Evolutionary conservation across 2,329 filamentous ascomycete genomes (phyloP).

Genomic region (Gaeumannomyces sp.): DNA sequence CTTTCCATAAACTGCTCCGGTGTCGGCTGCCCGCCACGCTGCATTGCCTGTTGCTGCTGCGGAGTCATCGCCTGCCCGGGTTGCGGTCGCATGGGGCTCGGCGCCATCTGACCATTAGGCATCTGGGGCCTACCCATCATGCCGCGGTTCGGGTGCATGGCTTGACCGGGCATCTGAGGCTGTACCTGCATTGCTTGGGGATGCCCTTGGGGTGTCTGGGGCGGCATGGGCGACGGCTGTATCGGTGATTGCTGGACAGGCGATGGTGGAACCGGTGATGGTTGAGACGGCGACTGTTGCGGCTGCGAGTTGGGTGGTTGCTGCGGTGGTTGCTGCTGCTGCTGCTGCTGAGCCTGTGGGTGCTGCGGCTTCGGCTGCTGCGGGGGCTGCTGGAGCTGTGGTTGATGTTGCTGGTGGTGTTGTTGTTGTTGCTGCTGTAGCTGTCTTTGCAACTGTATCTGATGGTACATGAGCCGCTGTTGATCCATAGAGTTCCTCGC

Average conservation of each 20-base stretch:
- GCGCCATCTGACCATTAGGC: constrained; percentile 51
- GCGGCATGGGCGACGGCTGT: constrained; percentile 3
- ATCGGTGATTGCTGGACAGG: constrained; percentile 2
- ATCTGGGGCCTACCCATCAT: constrained; percentile 50
- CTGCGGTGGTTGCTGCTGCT: constrained; percentile 70
- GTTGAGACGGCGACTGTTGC: constrained; percentile 1
- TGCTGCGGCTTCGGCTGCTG: background rate
- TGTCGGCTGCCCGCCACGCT: constrained; percentile 30
- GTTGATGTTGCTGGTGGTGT: background rate
- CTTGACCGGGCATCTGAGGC: constrained; percentile 24
- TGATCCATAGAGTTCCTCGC: constrained; percentile 58
- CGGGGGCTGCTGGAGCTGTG: constrained; percentile 3
- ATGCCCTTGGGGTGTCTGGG: background rate
- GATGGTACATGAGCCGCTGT: constrained; percentile 74
- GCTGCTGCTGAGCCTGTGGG: constrained; percentile 42
- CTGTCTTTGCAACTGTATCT: constrained; percentile 49
- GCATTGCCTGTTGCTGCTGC: constrained; percentile 31
- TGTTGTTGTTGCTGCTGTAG: constrained; percentile 5
- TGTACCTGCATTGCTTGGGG: constrained; percentile 42
- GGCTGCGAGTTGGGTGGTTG: constrained; percentile 4
- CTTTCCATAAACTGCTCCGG: constrained; percentile 71
- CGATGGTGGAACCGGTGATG: background rate
- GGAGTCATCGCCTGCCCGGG: constrained; percentile 15
- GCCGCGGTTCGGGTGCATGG: constrained; percentile 28
- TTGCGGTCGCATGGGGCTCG: constrained; percentile 22